Percentiles rank a stretch among this genome's conserved stretches.
These are phyloP conservation scores for Croton laevigatus DNA, from an alignment of 441 rosid genomes.

Conservation along the genomic window DNA sequence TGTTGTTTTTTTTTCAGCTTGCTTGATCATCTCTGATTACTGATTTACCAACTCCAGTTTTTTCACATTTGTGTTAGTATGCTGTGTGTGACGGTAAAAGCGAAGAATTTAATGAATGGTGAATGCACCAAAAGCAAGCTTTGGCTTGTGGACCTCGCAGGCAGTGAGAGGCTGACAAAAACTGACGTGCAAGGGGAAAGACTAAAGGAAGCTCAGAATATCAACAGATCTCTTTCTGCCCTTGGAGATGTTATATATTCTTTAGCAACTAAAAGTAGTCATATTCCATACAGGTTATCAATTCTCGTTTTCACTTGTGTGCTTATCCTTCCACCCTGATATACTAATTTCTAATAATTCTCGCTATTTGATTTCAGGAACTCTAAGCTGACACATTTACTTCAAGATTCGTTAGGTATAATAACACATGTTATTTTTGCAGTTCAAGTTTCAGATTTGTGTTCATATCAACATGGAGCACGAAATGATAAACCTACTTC, in stretches of 20 bases:
- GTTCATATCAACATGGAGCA: conserved; percentile 12
- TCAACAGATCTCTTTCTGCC: conserved; percentile 82
- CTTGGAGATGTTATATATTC: conserved; percentile 92
- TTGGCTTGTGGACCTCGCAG: conserved; percentile 96
- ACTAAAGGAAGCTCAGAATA: conserved; percentile 87
- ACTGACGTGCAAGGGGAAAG: conserved; percentile 86
- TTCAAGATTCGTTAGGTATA: conserved; percentile 89
- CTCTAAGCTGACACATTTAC: conserved; percentile 90
- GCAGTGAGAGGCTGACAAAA: conserved; percentile 86
- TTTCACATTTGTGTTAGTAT: conserved; percentile 44
- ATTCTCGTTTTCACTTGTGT: background rate
- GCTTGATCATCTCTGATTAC: conserved; percentile 8
- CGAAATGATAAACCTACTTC: background rate
- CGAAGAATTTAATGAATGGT: conserved; percentile 73
- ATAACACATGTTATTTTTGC: background rate
- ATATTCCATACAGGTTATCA: conserved; percentile 75
- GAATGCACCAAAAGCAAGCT: conserved; percentile 89
- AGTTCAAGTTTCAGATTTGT: background rate
- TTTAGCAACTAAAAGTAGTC: conserved; percentile 72
- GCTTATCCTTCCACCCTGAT: background rate
- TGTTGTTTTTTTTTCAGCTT: conserved; percentile 7
- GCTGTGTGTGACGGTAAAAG: conserved; percentile 78
- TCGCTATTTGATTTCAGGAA: conserved; percentile 47
- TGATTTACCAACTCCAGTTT: conserved; percentile 2
- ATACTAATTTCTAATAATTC: background rate